phyloP scores from a whole-genome alignment of 1,284 basidiomycete genomes.

The Microbotryum intermedium region DNA sequence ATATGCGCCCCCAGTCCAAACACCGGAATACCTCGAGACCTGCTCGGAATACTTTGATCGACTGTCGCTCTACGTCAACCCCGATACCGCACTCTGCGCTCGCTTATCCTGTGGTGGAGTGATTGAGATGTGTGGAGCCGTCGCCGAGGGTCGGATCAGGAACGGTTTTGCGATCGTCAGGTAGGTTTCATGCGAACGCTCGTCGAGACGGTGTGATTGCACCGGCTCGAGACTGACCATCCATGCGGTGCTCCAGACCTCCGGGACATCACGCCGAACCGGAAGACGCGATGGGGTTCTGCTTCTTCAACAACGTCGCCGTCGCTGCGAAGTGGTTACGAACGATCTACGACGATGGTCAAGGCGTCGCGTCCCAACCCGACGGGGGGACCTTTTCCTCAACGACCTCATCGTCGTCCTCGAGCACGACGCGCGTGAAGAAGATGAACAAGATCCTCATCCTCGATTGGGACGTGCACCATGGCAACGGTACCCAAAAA shows the following conservation, averaged over 20 bases:
- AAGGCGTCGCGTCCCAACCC: slow-evolving; percentile 42
- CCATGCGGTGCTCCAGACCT: slow-evolving; percentile 52
- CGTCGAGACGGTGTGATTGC: background rate
- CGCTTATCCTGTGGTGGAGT: slow-evolving; percentile 87
- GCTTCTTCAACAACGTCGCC: slow-evolving; percentile 98
- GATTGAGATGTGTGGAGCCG: slow-evolving; percentile 79
- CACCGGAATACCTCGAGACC: slow-evolving; percentile 29
- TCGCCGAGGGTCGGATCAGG: slow-evolving; percentile 68
- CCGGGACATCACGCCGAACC: slow-evolving; percentile 99
- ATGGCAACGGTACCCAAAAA: slow-evolving; percentile 94
- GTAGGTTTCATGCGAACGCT: slow-evolving; percentile 7
- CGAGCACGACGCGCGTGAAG: slow-evolving; percentile 39
- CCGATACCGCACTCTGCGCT: slow-evolving; percentile 73
- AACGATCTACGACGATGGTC: slow-evolving; percentile 58
- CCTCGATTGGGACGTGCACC: slow-evolving; percentile 97
- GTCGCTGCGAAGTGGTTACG: slow-evolving; percentile 56
- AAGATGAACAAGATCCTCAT: slow-evolving; percentile 69
- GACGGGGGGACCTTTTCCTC: background rate
- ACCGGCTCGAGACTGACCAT: too few relatives aligned
- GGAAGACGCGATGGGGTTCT: slow-evolving; percentile 96
- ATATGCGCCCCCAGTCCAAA: slow-evolving; percentile 12
- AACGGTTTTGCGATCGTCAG: slow-evolving; percentile 93
- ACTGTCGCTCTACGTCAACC: slow-evolving; percentile 84
- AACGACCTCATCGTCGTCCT: too few relatives aligned
- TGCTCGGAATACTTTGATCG: slow-evolving; percentile 64